These are phyloP conservation scores for Diaporthe destruens DNA, from an alignment of 2,329 filamentous ascomycete species.

Conservation along the genomic window DNA sequence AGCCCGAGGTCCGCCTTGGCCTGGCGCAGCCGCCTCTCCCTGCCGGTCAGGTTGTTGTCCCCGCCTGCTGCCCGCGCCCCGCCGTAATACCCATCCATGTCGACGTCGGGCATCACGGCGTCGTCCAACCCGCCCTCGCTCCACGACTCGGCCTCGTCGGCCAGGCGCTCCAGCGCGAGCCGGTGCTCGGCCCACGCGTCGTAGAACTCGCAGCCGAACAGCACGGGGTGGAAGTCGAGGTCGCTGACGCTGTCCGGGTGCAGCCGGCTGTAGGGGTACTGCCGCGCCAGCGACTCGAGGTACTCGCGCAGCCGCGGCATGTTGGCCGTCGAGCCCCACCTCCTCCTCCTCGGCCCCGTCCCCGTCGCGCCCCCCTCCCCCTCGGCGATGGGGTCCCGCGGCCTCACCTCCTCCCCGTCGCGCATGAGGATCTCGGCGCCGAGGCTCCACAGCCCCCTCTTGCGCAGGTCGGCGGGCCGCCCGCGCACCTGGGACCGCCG, in stretches of 20 bases:
- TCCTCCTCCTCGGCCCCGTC: constrained; percentile 37
- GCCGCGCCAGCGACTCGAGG: constrained; percentile 82
- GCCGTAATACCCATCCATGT: constrained; percentile 44
- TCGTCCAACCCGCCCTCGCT: constrained; percentile 48
- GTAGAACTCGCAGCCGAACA: constrained; percentile 86
- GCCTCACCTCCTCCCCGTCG: constrained; percentile 54
- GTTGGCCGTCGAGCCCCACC: constrained; percentile 62
- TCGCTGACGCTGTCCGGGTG: constrained; percentile 72
- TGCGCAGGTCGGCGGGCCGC: constrained; percentile 74
- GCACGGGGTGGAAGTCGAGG: constrained; percentile 82
- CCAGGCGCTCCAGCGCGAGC: constrained; percentile 55
- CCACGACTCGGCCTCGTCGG: constrained; percentile 50
- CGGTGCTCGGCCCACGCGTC: constrained; percentile 73
- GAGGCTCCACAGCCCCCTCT: constrained; percentile 81
- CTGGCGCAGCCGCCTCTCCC: constrained; percentile 45
- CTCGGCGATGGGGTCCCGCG: constrained; percentile 1
- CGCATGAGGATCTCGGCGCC: constrained; percentile 87
- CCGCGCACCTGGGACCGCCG: constrained; percentile 67
- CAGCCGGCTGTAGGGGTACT: constrained; percentile 77
- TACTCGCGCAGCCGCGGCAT: constrained; percentile 66
- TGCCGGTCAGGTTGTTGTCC: constrained; percentile 40
- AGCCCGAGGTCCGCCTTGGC: constrained; percentile 57
- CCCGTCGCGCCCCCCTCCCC: constrained; percentile 35
- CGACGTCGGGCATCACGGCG: constrained; percentile 42
- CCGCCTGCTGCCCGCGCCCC: constrained; percentile 29